Evolutionary conservation across 2,329 filamentous ascomycete species (phyloP), one percentile per base, ranked within the genome.

Genomic region (Escovopsis weberi): DNA sequence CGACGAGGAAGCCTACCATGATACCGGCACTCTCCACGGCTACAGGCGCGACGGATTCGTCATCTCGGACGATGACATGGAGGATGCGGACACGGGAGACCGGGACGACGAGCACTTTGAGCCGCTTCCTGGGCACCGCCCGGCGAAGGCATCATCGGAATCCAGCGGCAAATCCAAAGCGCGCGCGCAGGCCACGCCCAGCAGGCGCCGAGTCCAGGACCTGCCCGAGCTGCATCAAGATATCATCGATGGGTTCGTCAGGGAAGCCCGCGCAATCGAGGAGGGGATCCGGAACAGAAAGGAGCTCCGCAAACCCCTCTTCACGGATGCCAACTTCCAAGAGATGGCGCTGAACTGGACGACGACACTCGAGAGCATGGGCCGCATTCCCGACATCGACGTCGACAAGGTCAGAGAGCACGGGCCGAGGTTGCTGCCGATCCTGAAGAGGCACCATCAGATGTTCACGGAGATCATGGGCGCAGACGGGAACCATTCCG

Each of bases 281-380:
- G 74, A 79, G 51, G 63, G 68, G 1, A 65, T 88, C 23, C 72
- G 80, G 51, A 74, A 76, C 47, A 65, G 66, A 23, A 74, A 74
- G 40, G 65, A 67, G 4, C 59, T 82, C 30, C 70, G 74, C 8
- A 65, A 67, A 19, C 69, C 72, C 4, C 64, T 80, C 1, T 91
- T 91, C 55, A 78, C 76, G 0, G 80, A 86, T 46, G 69, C 68
- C 19, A 69, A 85, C 12, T 70, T 87, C 40, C 75, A 79, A 33
- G 73, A 81, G 50, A 88, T 91, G 81, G 80, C 75, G 11, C 75
- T 86, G 40, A 61, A 68, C 32, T 82, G 82, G 67, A 83, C 82
- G 1, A 68, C 65, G 7, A 75, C 67, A 8, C 53, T 75, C 9
- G 69, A 74, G 12, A 65, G 76, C 44, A 82, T 91, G 76, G 63